Evolutionary conservation across 2,329 filamentous ascomycete species (phyloP).

Genomic region (Fusarium aywerte): DNA sequence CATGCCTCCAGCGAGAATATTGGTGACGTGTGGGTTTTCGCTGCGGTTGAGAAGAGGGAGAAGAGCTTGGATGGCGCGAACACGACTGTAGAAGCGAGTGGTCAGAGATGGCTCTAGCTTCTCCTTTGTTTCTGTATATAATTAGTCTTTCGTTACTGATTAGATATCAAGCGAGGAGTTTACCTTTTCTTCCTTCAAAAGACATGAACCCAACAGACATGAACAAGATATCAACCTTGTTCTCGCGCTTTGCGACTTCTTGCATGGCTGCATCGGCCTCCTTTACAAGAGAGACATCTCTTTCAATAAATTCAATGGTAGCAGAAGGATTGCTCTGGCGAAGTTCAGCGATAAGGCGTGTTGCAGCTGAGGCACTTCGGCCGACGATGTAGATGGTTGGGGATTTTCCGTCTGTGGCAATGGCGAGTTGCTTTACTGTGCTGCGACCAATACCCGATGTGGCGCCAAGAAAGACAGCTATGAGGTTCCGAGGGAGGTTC

Average conservation of each 20-base stretch:
- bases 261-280: constrained; percentile 58
- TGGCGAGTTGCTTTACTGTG: constrained; percentile 23
- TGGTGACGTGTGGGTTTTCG: constrained; percentile 59
- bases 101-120: constrained; percentile 63
- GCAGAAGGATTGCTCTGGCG: constrained; percentile 56
- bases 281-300: constrained; percentile 62
- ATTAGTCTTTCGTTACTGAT: not conserved
- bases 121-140: constrained; percentile 63
- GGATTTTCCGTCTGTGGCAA: constrained; percentile 6
- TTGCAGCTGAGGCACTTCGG: constrained; percentile 51
- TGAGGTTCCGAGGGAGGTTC: constrained; percentile 11
- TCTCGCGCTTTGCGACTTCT: constrained; percentile 56
- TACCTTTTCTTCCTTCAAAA: constrained; percentile 41
- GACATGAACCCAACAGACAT: constrained; percentile 52
- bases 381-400: constrained; percentile 57
- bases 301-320: constrained; percentile 58
- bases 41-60: constrained; percentile 61
- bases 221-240: constrained; percentile 58
- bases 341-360: constrained; percentile 55
- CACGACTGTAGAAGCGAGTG: constrained; percentile 67
- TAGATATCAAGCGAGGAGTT: accelerated
- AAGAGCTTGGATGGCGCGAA: constrained; percentile 66
- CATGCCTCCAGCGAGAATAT: constrained; percentile 60
- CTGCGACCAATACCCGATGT: constrained; percentile 36
- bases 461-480: constrained; percentile 31